phyloP scores from a whole-genome alignment of 2,329 filamentous ascomycete genomes.

The Fusarium neocosmosporiellum region DNA sequence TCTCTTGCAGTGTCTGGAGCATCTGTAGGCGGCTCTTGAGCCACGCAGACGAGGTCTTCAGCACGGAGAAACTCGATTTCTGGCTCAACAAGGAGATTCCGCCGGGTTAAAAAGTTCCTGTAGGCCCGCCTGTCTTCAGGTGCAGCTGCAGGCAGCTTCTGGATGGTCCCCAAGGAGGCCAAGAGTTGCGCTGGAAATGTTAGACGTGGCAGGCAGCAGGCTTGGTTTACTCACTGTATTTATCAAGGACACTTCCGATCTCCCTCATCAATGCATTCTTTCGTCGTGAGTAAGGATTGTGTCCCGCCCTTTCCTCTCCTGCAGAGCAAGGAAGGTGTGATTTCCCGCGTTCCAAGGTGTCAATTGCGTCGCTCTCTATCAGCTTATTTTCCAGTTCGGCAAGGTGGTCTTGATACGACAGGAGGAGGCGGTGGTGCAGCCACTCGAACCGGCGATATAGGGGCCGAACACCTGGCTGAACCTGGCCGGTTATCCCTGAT shows the following conservation, averaged over 20 bases:
- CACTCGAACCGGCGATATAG: slow-evolving; percentile 87
- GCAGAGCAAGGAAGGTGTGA: slow-evolving; percentile 7
- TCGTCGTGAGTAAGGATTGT: background rate
- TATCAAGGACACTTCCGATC: slow-evolving; percentile 7
- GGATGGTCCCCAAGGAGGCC: slow-evolving; percentile 64
- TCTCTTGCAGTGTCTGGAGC: background rate
- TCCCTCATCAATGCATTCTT: slow-evolving; percentile 11
- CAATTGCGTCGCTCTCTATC: slow-evolving; percentile 70
- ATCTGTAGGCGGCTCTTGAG: slow-evolving; percentile 9
- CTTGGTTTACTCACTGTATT: slow-evolving; percentile 18
- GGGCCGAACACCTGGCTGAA: slow-evolving; percentile 57
- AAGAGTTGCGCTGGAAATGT: slow-evolving; percentile 65
- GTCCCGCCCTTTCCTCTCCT: slow-evolving; percentile 17
- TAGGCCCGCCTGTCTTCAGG: slow-evolving; percentile 59
- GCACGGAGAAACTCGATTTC: slow-evolving; percentile 70
- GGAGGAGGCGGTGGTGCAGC: slow-evolving; percentile 82
- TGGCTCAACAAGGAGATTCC: slow-evolving; percentile 63
- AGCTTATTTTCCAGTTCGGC: slow-evolving; percentile 84
- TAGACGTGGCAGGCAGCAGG: background rate
- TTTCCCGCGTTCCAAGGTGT: slow-evolving; percentile 57
- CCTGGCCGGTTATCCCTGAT: slow-evolving; percentile 56
- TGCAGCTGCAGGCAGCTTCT: slow-evolving; percentile 62
- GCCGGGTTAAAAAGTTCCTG: slow-evolving; percentile 65
- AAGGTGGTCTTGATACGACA: slow-evolving; percentile 89
- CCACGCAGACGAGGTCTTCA: slow-evolving; percentile 22